phyloP scores from a whole-genome alignment of 2,329 filamentous ascomycete genomes.

The Aspergillaceae sp. region DNA sequence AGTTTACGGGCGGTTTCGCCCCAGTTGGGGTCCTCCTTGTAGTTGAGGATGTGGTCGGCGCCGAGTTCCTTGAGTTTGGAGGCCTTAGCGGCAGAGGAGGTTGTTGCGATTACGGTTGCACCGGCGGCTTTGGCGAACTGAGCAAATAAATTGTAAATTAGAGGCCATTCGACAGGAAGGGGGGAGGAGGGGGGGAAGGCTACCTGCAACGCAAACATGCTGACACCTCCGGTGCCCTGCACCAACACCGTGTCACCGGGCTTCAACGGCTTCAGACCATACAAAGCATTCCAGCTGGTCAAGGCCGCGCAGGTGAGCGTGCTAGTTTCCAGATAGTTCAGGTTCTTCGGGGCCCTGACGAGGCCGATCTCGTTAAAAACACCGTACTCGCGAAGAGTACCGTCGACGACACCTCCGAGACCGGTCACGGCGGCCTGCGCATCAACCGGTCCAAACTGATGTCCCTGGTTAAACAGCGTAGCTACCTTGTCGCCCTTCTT shows the following conservation, averaged over 20 bases:
- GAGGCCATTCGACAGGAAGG: too few relatives aligned
- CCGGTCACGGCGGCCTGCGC: conserved; percentile 41
- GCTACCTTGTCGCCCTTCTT: conserved; percentile 50
- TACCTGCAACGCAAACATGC: conserved; percentile 48
- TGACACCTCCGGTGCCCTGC: conserved; percentile 54
- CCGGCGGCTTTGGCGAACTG: conserved; percentile 44
- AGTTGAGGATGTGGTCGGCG: conserved; percentile 54
- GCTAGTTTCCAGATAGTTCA: conserved; percentile 46
- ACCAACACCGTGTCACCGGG: conserved; percentile 51
- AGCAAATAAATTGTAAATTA: neutral
- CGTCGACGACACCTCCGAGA: conserved; percentile 60
- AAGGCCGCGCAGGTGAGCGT: conserved; percentile 54
- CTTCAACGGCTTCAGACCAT: conserved; percentile 46
- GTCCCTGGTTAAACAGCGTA: conserved; percentile 51
- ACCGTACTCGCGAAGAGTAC: conserved; percentile 58
- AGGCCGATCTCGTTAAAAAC: conserved; percentile 61
- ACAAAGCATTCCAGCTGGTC: conserved; percentile 60
- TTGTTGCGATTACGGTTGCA: conserved; percentile 51
- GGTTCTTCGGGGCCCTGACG: conserved; percentile 51
- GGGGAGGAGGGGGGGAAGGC: neutral
- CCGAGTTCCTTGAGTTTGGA: conserved; percentile 47
- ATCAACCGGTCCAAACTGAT: conserved; percentile 43
- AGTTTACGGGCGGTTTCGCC: conserved; percentile 47
- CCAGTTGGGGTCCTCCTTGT: conserved; percentile 51
- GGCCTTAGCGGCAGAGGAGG: conserved; percentile 48